Percentiles rank a stretch among this genome's conserved stretches.
Evolutionary conservation across 805 yeast species (phyloP).

Genomic region (Jamesozyma jinghongensis): DNA sequence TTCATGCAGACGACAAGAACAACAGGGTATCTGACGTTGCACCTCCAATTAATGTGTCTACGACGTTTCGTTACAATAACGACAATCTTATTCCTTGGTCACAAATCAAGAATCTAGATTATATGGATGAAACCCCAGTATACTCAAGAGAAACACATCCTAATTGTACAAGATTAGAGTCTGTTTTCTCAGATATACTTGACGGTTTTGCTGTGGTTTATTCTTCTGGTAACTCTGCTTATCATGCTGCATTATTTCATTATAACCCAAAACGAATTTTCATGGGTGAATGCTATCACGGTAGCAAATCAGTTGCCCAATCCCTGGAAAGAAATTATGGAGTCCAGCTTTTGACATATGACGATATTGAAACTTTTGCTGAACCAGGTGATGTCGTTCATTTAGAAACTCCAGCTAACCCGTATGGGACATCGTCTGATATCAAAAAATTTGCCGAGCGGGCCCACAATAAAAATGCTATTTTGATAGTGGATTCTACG

Average conservation of each 20-base stretch:
- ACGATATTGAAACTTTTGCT: constrained; percentile 38
- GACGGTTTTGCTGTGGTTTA: too few relatives aligned
- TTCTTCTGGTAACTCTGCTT: too few relatives aligned
- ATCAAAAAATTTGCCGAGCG: constrained; percentile 51
- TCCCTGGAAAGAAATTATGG: constrained; percentile 54
- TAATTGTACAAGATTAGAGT: too few relatives aligned
- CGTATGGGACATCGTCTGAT: constrained; percentile 59
- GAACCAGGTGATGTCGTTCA: constrained; percentile 38
- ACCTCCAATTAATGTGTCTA: too few relatives aligned
- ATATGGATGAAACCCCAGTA: too few relatives aligned
- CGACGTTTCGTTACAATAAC: too few relatives aligned
- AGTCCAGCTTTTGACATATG: constrained; percentile 39
- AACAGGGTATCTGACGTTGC: too few relatives aligned
- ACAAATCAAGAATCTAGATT: too few relatives aligned
- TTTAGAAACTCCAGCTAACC: constrained; percentile 64
- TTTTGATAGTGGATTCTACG: constrained; percentile 67
- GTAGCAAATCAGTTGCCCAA: constrained; percentile 61
- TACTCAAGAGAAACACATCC: too few relatives aligned
- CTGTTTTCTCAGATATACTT: too few relatives aligned
- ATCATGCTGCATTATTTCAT: constrained; percentile 18
- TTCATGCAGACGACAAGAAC: too few relatives aligned
- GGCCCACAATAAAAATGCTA: constrained; percentile 66
- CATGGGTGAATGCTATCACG: constrained; percentile 76
- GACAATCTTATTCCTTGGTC: too few relatives aligned
- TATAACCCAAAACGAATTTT: constrained; percentile 65